A percentile compares a stretch with the other conserved stretches of the same genome.
These are phyloP conservation scores for Venturia asperata DNA, from an alignment of 2,329 filamentous ascomycete genomes.

Conservation along the genomic window DNA sequence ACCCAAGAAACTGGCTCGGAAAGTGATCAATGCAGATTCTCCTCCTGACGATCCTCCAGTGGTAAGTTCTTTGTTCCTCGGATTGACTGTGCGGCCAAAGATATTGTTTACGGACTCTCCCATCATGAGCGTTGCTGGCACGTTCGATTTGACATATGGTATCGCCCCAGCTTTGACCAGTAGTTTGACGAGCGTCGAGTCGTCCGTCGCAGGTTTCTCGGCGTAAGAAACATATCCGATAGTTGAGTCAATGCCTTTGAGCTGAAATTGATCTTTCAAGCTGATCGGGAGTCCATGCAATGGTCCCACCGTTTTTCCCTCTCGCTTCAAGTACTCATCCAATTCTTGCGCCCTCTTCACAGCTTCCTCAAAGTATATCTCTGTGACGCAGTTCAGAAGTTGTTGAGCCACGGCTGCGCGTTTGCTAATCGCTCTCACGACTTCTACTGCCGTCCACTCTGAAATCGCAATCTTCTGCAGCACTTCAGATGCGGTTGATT, in stretches of 20 bases:
- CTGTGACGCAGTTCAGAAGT: constrained; percentile 42
- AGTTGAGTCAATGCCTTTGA: constrained; percentile 51
- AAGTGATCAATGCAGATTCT: constrained; percentile 52
- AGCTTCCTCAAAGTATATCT: constrained; percentile 39
- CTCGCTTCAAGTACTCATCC: constrained; percentile 33
- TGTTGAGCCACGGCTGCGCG: constrained; percentile 52
- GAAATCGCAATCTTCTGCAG: constrained; percentile 48
- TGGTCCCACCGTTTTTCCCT: constrained; percentile 41
- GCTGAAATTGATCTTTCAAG: constrained; percentile 52
- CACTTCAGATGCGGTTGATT: constrained; percentile 52
- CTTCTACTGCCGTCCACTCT: constrained; percentile 49
- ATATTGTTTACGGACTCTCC: constrained; percentile 54
- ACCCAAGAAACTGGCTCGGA: constrained; percentile 53
- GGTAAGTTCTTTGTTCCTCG: constrained; percentile 52
- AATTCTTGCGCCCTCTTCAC: constrained; percentile 33
- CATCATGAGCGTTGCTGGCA: constrained; percentile 43
- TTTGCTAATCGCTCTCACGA: constrained; percentile 48
- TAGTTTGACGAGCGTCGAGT: constrained; percentile 32
- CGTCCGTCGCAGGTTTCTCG: constrained; percentile 26
- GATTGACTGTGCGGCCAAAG: constrained; percentile 57
- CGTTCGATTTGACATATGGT: constrained; percentile 47
- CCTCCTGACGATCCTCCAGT: constrained; percentile 61
- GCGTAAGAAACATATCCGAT: constrained; percentile 49
- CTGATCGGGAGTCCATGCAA: constrained; percentile 50
- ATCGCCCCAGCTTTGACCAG: constrained; percentile 40